Percentiles rank a stretch among this genome's conserved stretches.
phyloP scores from a whole-genome alignment of 148 eudicot species.

The Cornus controversa region DNA sequence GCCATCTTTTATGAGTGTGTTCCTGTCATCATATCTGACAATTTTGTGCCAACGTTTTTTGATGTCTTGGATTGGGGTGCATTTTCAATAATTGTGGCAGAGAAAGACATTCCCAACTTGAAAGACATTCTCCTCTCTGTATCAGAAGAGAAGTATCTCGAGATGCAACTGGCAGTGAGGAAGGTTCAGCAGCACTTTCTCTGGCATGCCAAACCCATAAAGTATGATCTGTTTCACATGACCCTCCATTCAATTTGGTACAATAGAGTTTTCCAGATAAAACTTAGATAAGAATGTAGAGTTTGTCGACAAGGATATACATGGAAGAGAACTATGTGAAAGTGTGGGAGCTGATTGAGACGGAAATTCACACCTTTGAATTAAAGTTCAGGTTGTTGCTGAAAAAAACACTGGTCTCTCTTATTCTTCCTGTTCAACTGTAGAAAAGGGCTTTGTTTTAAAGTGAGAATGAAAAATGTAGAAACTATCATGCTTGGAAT shows the following conservation, averaged over 20 bases:
- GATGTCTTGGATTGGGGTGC: slow-evolving; percentile 81
- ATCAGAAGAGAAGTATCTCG: slow-evolving; percentile 56
- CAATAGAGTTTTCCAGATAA: slow-evolving; percentile 62
- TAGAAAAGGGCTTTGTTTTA: too few species aligned
- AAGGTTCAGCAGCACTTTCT: slow-evolving; percentile 77
- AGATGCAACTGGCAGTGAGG: slow-evolving; percentile 65
- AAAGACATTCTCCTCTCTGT: slow-evolving; percentile 56
- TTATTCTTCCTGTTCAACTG: too few species aligned
- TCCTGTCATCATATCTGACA: slow-evolving; percentile 85
- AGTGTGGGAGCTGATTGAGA: neutral
- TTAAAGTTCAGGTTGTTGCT: too few species aligned
- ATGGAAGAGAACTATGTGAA: neutral
- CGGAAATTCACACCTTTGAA: neutral
- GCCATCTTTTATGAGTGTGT: slow-evolving; percentile 84
- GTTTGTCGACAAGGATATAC: neutral
- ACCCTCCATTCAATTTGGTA: slow-evolving; percentile 88
- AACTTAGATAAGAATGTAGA: slow-evolving; percentile 20
- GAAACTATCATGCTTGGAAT: neutral
- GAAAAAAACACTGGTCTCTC: too few species aligned
- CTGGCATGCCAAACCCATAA: slow-evolving; percentile 70
- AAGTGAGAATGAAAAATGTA: too few species aligned
- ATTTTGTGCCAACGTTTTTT: slow-evolving; percentile 83
- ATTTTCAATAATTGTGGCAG: slow-evolving; percentile 64
- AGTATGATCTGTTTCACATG: slow-evolving; percentile 85
- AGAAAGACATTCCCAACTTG: slow-evolving; percentile 76